Percentiles rank a stretch among this genome's conserved stretches.
Conservation (phyloP, 176 grass and related monocot genomes). For the Puya raimondii region DNA sequence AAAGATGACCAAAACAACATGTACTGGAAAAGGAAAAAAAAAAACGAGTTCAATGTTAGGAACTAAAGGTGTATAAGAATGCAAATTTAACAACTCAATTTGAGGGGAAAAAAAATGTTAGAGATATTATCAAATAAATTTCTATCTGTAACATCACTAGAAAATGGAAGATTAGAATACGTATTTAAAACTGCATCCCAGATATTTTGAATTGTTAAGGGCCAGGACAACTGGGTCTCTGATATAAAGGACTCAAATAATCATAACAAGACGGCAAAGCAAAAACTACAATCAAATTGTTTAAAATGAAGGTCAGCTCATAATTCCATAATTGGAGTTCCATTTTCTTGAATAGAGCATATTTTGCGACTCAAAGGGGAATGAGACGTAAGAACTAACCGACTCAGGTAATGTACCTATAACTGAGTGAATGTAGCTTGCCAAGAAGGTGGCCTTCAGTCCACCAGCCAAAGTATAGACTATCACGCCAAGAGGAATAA, state of each 20-base stretch:
- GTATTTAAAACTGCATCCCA: background rate
- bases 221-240: background rate
- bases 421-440: constrained; percentile 77
- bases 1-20: constrained; percentile 56
- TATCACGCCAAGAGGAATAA: constrained; percentile 71
- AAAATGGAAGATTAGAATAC: background rate
- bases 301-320: too few relatives aligned
- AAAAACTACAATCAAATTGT: too few relatives aligned
- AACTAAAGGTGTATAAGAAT: background rate
- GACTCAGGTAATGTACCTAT: constrained; percentile 23
- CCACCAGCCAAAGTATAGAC: constrained; percentile 69
- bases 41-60: background rate
- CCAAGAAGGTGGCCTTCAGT: constrained; percentile 70
- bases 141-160: background rate
- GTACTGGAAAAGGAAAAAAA: constrained; percentile 23
- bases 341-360: too few relatives aligned
- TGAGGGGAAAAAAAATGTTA: background rate
- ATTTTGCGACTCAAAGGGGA: too few relatives aligned
- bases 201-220: background rate
- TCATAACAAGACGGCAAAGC: background rate
- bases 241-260: background rate
- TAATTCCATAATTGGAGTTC: too few relatives aligned
- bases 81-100: background rate
- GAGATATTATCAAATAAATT: background rate
- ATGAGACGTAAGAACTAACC: too few relatives aligned